Base-by-base conservation (phyloP, 2,329 filamentous ascomycete species). In the Fusarium verrucosum region DNA sequence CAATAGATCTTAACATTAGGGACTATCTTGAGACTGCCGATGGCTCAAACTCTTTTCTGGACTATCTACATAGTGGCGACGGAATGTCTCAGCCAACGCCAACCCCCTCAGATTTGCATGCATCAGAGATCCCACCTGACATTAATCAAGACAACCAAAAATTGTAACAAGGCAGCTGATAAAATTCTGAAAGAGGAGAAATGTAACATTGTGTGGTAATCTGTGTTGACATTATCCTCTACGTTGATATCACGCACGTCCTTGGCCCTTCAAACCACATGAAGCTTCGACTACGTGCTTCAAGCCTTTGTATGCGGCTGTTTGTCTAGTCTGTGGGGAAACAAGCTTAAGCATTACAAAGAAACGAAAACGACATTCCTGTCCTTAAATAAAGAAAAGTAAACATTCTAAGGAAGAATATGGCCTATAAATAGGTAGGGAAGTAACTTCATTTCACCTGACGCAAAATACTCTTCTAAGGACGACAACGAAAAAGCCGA, bases 101-200 rank as follows among this genome's bases (percentile, higher is more conserved):
- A 35, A 44, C 45, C 45, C n/a, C 55, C 57, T 60, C 40, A n/a
- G 22, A 26, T 50, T 35, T 35, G 30, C 32, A 33, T 37, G 28
- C 35, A 26, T 20, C 19, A 22, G 30, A 41, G 35, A 41, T 38
- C 22, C 46, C 55, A 42, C 52, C 55, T 58, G 52, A 60, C 46
- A 41, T 41, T 28, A 60, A 30, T 26, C 23, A 26, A 32, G 20
- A 41, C 33, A 54, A 36, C 40, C 17, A 52, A 40, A 35, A 60
- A 25, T 43, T 49, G 60, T 42, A 61, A 43, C 56, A 54, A 55
- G 55, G 46, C 40, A 61, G 33, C 40, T 26, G 28, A 20, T 33
- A 22, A 23, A 23, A 26, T 23, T 32, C 26, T n/a, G n/a, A 62
- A 61, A 47, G 62, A 62, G 56, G 62, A 65, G 61, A 57, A 62